Base-by-base conservation (phyloP, 768 basidiomycete genomes). In the Naganishia randhawae region DNA sequence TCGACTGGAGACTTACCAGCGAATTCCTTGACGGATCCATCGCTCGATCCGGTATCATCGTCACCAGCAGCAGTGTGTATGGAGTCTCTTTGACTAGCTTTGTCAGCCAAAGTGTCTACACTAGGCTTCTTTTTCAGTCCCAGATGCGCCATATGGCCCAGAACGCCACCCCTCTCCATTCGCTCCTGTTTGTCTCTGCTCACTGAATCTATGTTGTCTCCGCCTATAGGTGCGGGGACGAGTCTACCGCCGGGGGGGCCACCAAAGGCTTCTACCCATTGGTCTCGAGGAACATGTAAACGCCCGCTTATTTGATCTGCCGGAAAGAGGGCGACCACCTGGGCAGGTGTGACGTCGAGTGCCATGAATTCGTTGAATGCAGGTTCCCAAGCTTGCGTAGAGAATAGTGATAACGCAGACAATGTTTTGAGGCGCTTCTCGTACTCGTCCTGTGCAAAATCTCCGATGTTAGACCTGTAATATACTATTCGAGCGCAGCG, bases 261-360 rank as follows among this genome's bases (percentile, higher is more conserved):
- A 5, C 92, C 94, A 76, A 90, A 96, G 3, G 94, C 80, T 5
- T 84, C 82, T 74, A 95, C 88, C 90, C 92, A 93, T 8, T 83
- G 81, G 1, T 88, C 87, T 50, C 81, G 84, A 13, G 87, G 85
- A 0, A 89, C 85, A 6, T 87, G 83, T 9, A 97, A 80, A 35
- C 90, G 84, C 7, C 95, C 95, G 0, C 92, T 85, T 3, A 98
- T 85, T 14, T 83, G 83, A 39, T 89, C 86, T 14, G 72, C 72
- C 0, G 91, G 90, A 78, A 91, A 99, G 7, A 98, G 81, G 1
- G 93, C 89, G 25, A 98, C 84, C 3, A 99, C 91, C 75, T 93
- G 92, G 0, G 94, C 91, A 0, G 96, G 96, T 74, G 94, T 94
- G 72, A 93, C 83, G 71, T 97, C 89, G 48, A 95, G 86, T 48